Percentiles rank a stretch among this genome's conserved stretches.
Conservation (phyloP, 139 green algal species). For the Chlamydomonas sphaeroides region DNA sequence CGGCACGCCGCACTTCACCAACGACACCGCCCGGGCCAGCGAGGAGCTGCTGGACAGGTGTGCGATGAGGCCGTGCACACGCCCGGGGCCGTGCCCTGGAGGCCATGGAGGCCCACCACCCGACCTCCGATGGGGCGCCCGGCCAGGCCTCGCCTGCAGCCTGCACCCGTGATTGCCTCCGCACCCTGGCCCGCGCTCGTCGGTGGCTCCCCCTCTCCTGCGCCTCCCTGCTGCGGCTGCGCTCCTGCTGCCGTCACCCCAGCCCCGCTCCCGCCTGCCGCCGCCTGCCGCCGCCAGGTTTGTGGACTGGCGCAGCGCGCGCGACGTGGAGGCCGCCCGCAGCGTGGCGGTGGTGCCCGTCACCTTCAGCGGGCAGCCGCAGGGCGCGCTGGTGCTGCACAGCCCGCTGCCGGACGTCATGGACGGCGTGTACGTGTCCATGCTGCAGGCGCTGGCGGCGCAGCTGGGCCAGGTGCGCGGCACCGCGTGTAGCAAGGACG, state of each 20-base stretch:
- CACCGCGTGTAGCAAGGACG: too few relatives aligned
- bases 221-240: not conserved
- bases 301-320: conserved; percentile 16
- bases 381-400: conserved; percentile 33
- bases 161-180: too few relatives aligned
- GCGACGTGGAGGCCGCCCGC: conserved; percentile 34
- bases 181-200: too few relatives aligned
- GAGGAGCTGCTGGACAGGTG: conserved; percentile 21
- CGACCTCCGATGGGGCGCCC: too few relatives aligned
- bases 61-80: not conserved
- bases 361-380: conserved; percentile 15
- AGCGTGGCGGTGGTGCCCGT: conserved; percentile 16
- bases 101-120: too few relatives aligned
- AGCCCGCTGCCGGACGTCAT: conserved; percentile 20
- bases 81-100: too few relatives aligned
- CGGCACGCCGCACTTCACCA: not conserved
- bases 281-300: not conserved
- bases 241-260: not conserved
- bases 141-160: too few relatives aligned
- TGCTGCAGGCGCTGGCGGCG: conserved; percentile 18
- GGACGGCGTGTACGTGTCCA: conserved; percentile 3
- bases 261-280: not conserved
- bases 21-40: not conserved
- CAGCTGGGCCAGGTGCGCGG: conserved; percentile 37
- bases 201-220: too few relatives aligned